Evolutionary conservation across 2,329 filamentous ascomycete genomes (phyloP).

Genomic region (Fusarium anguioides): DNA sequence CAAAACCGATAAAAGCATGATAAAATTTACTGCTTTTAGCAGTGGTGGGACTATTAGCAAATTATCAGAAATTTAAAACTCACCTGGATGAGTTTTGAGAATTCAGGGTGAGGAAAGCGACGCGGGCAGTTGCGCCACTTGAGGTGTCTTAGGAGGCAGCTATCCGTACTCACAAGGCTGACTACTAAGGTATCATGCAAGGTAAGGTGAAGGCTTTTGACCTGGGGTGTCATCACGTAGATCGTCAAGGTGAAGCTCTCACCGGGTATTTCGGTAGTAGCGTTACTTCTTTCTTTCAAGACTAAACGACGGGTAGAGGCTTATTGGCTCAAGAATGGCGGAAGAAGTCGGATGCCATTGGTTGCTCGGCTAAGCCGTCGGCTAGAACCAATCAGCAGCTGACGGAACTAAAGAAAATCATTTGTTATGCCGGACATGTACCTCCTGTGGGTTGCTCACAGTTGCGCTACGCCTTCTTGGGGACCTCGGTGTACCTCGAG

Average conservation of each 20-base stretch:
- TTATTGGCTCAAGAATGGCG: not conserved
- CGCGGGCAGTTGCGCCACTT: no score
- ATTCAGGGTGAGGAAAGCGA: not conserved
- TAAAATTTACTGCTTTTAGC: not conserved
- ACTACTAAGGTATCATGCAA: no score
- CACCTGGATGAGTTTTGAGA: not conserved
- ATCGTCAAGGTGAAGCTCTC: not conserved
- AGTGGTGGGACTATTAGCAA: not conserved
- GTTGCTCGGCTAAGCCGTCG: constrained; percentile 31
- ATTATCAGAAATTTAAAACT: no score
- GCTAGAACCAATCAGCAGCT: constrained; percentile 16
- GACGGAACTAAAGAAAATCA: constrained; percentile 1
- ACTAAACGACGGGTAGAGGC: not conserved
- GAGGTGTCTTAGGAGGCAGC: no score
- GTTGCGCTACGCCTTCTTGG: not conserved
- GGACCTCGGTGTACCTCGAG: constrained; percentile 18
- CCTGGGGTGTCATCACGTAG: no score
- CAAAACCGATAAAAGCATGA: not conserved
- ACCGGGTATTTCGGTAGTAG: not conserved
- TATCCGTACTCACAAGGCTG: no score
- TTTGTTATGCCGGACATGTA: constrained; percentile 30
- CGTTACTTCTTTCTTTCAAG: not conserved
- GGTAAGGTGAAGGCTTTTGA: not conserved
- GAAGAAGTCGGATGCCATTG: constrained; percentile 24
- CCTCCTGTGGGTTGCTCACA: constrained; percentile 19